A percentile compares a stretch with the other conserved stretches of the same genome.
phyloP scores from a whole-genome alignment of 2,329 filamentous ascomycete species.

The Neonectria hederae region DNA sequence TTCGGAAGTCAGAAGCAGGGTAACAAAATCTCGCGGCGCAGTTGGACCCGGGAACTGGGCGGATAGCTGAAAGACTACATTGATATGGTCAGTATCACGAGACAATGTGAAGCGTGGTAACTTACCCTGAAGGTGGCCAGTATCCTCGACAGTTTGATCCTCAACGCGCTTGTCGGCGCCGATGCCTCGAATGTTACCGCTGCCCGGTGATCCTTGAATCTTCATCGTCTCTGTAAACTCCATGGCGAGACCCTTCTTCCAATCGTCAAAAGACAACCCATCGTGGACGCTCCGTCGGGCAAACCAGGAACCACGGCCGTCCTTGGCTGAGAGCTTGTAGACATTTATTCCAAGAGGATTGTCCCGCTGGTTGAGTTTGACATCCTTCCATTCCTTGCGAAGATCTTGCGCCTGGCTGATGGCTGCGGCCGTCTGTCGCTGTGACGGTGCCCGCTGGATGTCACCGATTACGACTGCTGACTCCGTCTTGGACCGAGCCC shows the following conservation, averaged over 20 bases:
- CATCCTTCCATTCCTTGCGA: slow-evolving; percentile 87
- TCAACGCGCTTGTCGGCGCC: slow-evolving; percentile 82
- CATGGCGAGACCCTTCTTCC: slow-evolving; percentile 77
- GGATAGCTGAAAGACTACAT: slow-evolving; percentile 81
- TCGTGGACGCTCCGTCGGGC: slow-evolving; percentile 84
- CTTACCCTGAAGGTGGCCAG: slow-evolving; percentile 71
- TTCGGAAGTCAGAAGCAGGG: slow-evolving; percentile 76
- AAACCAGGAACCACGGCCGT: slow-evolving; percentile 91
- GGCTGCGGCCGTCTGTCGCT: slow-evolving; percentile 55
- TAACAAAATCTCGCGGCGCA: slow-evolving; percentile 87
- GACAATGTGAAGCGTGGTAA: slow-evolving; percentile 1
- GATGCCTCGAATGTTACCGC: slow-evolving; percentile 83
- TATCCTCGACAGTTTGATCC: slow-evolving; percentile 63
- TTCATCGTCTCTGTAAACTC: slow-evolving; percentile 85
- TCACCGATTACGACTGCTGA: slow-evolving; percentile 62
- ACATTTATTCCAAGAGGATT: slow-evolving; percentile 81
- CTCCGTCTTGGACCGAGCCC: slow-evolving; percentile 65
- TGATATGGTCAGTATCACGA: slow-evolving; percentile 27
- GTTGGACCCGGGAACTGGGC: slow-evolving; percentile 92
- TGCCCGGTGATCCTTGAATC: slow-evolving; percentile 73
- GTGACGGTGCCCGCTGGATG: slow-evolving; percentile 57
- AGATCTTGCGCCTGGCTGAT: slow-evolving; percentile 63
- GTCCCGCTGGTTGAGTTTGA: slow-evolving; percentile 75
- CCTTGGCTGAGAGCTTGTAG: slow-evolving; percentile 81
- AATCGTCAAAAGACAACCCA: slow-evolving; percentile 78